Base-by-base conservation (phyloP, 148 eudicot genomes). In the Rhododendron simsii region DNA sequence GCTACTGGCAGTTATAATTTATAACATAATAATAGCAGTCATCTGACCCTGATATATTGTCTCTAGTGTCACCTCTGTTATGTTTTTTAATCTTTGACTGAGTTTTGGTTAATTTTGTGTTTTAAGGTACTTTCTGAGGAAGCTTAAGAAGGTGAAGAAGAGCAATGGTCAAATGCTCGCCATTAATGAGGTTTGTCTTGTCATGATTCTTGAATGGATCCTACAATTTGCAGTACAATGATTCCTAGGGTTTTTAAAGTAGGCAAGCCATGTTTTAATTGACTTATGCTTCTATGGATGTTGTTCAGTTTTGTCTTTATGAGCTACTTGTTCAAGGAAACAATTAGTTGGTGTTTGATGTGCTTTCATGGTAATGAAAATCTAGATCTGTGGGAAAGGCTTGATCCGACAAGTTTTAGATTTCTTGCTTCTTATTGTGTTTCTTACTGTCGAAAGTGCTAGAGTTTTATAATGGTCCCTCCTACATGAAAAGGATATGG, bases 111-210 rank as follows among this genome's bases (percentile, higher is more conserved):
- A 35, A 47, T 26, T 86, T 71, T 67, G 57, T 3, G 26, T 57
- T 11, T 11, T 16, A 28, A 94, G 98, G 98, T 96, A 96, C 55
- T 96, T 96, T 44, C 81, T 96, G 92, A 96, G 99, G 97, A 96
- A 96, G 96, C 93, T 95, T 57, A 96, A 96, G 91, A 96, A 94
- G 92, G 99, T 96, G 23, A 96, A 96, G 95, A 96, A 96, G 91
- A 93, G 96, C 89, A 92, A 91, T 84, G 99, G 99, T n/a, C 99
- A 96, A 48, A 86, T 96, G 83, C 99, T 96, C 18, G 94, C 98
- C 30, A 94, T 94, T 88, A 96, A 96, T 69, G 99, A 96, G 98
- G 99, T 95, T 20, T 59, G 65, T 59, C 21, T 59, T 59, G 26
- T 59, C 65, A 59, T 21, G 20, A 55, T 55, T 4, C 21, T 55